Percentiles rank a stretch among this genome's conserved stretches.
Evolutionary conservation across 768 basidiomycete species (phyloP).

Genomic region (Pleurotus cornucopiae): DNA sequence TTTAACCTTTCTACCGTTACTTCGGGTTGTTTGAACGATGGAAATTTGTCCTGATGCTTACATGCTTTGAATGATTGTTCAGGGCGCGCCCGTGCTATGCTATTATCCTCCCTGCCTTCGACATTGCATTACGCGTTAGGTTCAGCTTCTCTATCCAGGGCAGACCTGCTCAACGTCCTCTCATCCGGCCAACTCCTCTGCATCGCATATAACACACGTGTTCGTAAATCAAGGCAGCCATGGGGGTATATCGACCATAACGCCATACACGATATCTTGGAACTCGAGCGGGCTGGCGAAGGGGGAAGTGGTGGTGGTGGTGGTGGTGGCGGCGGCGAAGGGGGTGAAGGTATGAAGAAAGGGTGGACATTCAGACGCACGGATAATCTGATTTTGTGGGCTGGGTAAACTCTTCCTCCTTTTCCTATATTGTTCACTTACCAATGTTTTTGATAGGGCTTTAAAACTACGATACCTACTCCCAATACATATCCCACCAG

Average conservation of each 20-base stretch:
- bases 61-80: neutral
- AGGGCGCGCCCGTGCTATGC: conserved; percentile 66
- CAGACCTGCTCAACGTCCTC: conserved; percentile 45
- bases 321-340: conserved; percentile 20
- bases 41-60: too few relatives aligned
- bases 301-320: conserved; percentile 19
- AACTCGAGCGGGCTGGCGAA: conserved; percentile 48
- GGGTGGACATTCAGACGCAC: conserved; percentile 84
- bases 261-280: conserved; percentile 75
- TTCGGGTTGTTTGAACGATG: conserved; percentile 1
- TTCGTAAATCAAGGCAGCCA: conserved; percentile 75
- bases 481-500: conserved; percentile 55
- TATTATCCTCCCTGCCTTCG: conserved; percentile 57
- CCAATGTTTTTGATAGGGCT: conserved; percentile 41
- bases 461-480: conserved; percentile 80
- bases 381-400: conserved; percentile 84
- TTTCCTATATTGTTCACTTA: neutral
- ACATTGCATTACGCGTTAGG: conserved; percentile 10
- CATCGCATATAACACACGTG: conserved; percentile 72
- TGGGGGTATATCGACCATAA: conserved; percentile 85
- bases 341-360: conserved; percentile 39
- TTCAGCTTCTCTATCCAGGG: neutral
- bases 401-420: conserved; percentile 41
- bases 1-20: neutral
- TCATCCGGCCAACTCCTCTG: conserved; percentile 82